Conservation (phyloP, 768 basidiomycete species). For the Panaeolus cyanescens region DNA sequence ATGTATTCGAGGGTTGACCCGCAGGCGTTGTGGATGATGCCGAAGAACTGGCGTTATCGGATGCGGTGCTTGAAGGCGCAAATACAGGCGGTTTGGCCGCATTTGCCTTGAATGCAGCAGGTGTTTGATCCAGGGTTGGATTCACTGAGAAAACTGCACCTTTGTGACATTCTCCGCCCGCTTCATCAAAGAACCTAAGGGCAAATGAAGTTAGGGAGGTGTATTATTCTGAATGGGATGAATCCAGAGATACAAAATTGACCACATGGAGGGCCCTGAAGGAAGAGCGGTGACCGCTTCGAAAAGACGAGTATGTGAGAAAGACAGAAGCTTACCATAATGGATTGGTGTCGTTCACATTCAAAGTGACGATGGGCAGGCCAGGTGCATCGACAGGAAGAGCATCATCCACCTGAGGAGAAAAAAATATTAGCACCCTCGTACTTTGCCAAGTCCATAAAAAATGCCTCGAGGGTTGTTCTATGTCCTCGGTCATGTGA, state of each 20-base stretch:
- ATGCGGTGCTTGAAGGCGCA: conserved; percentile 12
- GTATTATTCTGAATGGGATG: not conserved
- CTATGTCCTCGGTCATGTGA: not conserved
- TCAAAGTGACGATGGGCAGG: conserved; percentile 29
- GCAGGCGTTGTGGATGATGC: conserved; percentile 1
- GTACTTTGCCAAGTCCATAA: not conserved
- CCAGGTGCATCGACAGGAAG: conserved; percentile 34
- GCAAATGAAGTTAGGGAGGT: not conserved
- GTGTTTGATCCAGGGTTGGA: conserved; percentile 32
- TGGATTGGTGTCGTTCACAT: conserved; percentile 35
- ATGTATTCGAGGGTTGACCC: not conserved
- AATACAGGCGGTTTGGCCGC: conserved; percentile 29
- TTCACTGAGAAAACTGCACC: conserved; percentile 42
- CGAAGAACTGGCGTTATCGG: conserved; percentile 4
- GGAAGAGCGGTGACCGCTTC: not conserved
- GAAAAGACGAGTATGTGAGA: not conserved
- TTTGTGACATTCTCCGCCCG: conserved; percentile 36
- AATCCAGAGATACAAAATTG: not conserved
- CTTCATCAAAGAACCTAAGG: conserved; percentile 40
- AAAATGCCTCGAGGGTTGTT: not conserved
- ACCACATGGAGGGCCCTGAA: not conserved
- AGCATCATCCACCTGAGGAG: conserved; percentile 27
- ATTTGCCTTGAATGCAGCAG: conserved; percentile 37
- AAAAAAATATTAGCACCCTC: not conserved
- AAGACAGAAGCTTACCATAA: conserved; percentile 26